These are phyloP conservation scores for Coemansia javaensis DNA, from an alignment of 192 early-diverging fungal genomes.

Conservation along the genomic window DNA sequence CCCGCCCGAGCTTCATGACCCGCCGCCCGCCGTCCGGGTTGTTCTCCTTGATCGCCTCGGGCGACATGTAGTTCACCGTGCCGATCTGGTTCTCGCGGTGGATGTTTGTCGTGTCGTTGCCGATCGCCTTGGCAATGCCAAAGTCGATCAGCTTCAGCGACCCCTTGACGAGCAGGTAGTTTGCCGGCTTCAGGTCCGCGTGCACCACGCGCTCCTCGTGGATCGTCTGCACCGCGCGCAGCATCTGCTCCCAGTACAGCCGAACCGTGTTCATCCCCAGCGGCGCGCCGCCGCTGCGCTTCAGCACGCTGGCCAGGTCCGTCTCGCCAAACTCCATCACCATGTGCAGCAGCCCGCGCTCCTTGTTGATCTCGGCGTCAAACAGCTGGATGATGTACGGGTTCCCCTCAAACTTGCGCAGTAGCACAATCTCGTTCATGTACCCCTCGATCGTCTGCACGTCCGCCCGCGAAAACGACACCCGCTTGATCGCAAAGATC, in stretches of 20 bases:
- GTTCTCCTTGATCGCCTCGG: conserved; percentile 71
- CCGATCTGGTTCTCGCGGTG: conserved; percentile 81
- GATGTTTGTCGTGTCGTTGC: conserved; percentile 92
- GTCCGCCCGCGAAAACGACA: conserved; percentile 68
- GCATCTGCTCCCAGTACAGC: conserved; percentile 90
- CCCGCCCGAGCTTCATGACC: conserved; percentile 62
- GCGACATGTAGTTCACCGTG: conserved; percentile 95
- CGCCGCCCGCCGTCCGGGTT: conserved; percentile 27
- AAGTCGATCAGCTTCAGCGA: conserved; percentile 93
- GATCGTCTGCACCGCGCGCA: conserved; percentile 80
- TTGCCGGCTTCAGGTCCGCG: conserved; percentile 92
- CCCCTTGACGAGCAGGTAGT: conserved; percentile 85
- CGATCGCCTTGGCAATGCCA: conserved; percentile 92
- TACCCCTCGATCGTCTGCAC: conserved; percentile 63
- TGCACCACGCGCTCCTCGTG: conserved; percentile 89
- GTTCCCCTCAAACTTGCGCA: conserved; percentile 60
- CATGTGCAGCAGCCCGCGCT: conserved; percentile 61
- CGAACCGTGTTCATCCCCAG: conserved; percentile 71
- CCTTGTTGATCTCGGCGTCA: conserved; percentile 67
- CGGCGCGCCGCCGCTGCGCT: conserved; percentile 46
- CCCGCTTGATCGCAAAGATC: conserved; percentile 79
- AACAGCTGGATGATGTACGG: conserved; percentile 74
- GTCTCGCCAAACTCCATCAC: conserved; percentile 92
- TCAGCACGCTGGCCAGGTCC: conserved; percentile 67
- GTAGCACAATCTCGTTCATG: conserved; percentile 77